phyloP scores from a whole-genome alignment of 2,329 filamentous ascomycete species.

The Myriangium duriaei region DNA sequence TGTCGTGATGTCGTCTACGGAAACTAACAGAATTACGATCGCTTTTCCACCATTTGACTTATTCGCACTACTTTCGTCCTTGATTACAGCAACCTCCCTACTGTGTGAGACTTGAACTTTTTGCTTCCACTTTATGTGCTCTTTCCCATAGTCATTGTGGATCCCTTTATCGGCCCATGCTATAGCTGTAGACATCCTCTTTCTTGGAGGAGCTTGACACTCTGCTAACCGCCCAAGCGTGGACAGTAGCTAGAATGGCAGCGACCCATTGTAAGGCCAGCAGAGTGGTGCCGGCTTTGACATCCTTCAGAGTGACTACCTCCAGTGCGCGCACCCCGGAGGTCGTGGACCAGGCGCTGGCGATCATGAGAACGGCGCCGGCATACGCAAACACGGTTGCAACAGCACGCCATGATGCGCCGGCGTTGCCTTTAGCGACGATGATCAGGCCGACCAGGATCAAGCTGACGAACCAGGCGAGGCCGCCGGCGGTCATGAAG shows the following conservation, averaged over 20 bases:
- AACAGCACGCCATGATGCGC: conserved; percentile 1
- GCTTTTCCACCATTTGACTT: no score
- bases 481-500: conserved; percentile 13
- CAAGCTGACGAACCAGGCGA: conserved; percentile 10
- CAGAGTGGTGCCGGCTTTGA: conserved; percentile 8
- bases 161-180: conserved; percentile 1
- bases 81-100: no score
- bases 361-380: conserved; percentile 11
- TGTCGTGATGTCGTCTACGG: no score
- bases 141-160: no score
- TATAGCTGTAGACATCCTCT: conserved; percentile 9
- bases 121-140: neutral
- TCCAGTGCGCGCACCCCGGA: conserved; percentile 9
- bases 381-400: conserved; percentile 6
- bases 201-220: neutral
- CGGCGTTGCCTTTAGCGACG: conserved; percentile 8
- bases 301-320: conserved; percentile 1
- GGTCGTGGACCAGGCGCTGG: conserved; percentile 12
- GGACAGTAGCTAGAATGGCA: conserved; percentile 10
- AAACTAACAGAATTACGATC: no score
- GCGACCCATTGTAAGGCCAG: conserved; percentile 12
- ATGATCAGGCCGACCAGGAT: conserved; percentile 11
- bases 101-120: neutral
- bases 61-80: no score
- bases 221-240: conserved; percentile 9